Base-by-base conservation (phyloP, 805 yeast species). In the Sugiyamaella boreocaroliniensis region DNA sequence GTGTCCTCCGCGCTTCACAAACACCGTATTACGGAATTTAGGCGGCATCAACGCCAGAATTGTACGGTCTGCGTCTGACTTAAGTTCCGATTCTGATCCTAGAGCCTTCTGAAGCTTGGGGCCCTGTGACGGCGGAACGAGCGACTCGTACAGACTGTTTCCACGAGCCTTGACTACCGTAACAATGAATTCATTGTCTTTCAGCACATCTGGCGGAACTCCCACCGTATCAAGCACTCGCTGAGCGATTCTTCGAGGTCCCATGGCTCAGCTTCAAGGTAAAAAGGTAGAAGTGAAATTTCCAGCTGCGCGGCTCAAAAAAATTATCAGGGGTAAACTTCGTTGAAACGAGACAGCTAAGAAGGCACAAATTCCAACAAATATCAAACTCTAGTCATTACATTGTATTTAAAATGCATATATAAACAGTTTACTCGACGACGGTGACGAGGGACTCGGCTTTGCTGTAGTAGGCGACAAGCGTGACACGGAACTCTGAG, bases 401-500 rank as follows among this genome's bases (percentile, higher is more conserved):
- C 6, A 40, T 26, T 14, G 40, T 40, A 18, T 18, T 7, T 19
- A 47, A 8, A 43, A 26, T 20, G 46, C 34, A 19, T 14, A 26
- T 16, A 29, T 19, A 10, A 29, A 43, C 46, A 43, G n/a, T 7
- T 29, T 43, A 43, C 14, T 45, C n/a, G 32, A 45, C 48, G 20
- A 40, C 40, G 9, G 22, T 32, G n/a, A 48, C 47, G 12, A 11
- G 14, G 15, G 51, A 16, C 54, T 78, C 82, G 67, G 85, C 83
- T 48, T 60, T 59, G 48, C 65, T 64, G 67, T 86, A 92, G 69
- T 78, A 87, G 16, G 93, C 97, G 61, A 82, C 71, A 57, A 86
- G 72, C 62, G 81, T 78, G 49, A 93, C 95, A 70, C 83, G 88
- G 72, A 92, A 93, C 66, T 87, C 89, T 45, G 97, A 79, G 52